These are phyloP conservation scores for Ganoderma lingzhi DNA, from an alignment of 1,284 basidiomycete species.

Conservation along the genomic window DNA sequence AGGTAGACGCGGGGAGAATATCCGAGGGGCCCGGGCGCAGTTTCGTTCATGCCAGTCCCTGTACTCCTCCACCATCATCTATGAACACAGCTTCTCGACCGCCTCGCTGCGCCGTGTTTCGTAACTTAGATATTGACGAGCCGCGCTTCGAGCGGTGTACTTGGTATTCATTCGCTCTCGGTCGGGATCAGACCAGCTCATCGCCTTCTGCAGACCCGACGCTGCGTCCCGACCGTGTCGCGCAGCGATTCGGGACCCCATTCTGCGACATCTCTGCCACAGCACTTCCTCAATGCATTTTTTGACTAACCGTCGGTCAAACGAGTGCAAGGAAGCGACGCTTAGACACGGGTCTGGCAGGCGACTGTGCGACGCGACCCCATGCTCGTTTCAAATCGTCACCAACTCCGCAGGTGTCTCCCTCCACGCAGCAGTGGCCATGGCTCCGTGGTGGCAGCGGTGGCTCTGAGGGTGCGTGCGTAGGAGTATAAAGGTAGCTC, in stretches of 20 bases:
- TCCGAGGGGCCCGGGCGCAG: no score
- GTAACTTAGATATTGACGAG: neutral
- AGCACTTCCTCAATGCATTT: neutral
- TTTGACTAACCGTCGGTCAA: neutral
- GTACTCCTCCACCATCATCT: neutral
- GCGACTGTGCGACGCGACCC: neutral
- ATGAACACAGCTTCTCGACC: neutral
- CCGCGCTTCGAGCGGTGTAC: neutral
- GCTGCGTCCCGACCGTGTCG: neutral
- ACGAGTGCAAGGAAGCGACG: neutral
- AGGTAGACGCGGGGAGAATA: neutral
- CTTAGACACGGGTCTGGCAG: neutral
- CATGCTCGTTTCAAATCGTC: neutral
- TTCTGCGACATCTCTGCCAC: no score
- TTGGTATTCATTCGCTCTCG: neutral
- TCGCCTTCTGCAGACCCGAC: neutral
- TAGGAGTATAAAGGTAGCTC: neutral
- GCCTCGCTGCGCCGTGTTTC: neutral
- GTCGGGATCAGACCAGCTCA: neutral
- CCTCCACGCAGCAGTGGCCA: neutral
- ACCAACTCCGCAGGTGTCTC: neutral
- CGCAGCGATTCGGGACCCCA: neutral
- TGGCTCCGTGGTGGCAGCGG: neutral
- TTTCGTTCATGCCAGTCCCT: no score
- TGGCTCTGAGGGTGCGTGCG: neutral